Conservation (phyloP, 2,329 filamentous ascomycete species). For the Hypoxylon sp. region DNA sequence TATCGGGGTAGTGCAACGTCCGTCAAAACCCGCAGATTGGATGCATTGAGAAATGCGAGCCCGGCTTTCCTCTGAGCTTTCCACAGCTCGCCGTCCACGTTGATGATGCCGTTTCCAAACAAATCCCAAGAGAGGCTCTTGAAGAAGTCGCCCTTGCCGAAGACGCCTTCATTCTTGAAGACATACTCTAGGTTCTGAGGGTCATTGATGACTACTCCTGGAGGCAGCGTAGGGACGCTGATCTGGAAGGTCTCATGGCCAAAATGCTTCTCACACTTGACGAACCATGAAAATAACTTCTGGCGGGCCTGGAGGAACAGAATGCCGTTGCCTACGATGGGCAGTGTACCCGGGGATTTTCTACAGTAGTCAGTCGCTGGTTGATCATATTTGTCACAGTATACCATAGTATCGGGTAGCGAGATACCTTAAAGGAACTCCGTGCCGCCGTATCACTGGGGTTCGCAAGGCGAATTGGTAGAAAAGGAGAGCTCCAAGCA, state of each 20-base stretch:
- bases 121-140: constrained; percentile 67
- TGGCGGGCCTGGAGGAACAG: constrained; percentile 67
- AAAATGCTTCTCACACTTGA: constrained; percentile 62
- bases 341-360: constrained; percentile 59
- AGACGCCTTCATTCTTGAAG: constrained; percentile 66
- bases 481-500: constrained; percentile 31
- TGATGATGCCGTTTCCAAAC: constrained; percentile 72
- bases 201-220: constrained; percentile 69
- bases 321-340: constrained; percentile 67
- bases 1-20: constrained; percentile 64
- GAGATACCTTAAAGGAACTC: constrained; percentile 47
- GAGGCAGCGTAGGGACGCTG: constrained; percentile 67
- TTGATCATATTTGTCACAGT: background rate
- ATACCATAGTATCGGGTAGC: background rate
- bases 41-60: constrained; percentile 63
- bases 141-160: constrained; percentile 70
- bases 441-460: constrained; percentile 42
- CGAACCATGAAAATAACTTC: constrained; percentile 69
- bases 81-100: constrained; percentile 70
- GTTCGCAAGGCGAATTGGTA: constrained; percentile 38
- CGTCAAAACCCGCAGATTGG: constrained; percentile 65
- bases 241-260: constrained; percentile 69
- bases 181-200: constrained; percentile 69
- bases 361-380: constrained; percentile 41
- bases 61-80: constrained; percentile 69